Conservation (phyloP, 495 filamentous ascomycete genomes). For the Hyaloscypha hepaticicola region DNA sequence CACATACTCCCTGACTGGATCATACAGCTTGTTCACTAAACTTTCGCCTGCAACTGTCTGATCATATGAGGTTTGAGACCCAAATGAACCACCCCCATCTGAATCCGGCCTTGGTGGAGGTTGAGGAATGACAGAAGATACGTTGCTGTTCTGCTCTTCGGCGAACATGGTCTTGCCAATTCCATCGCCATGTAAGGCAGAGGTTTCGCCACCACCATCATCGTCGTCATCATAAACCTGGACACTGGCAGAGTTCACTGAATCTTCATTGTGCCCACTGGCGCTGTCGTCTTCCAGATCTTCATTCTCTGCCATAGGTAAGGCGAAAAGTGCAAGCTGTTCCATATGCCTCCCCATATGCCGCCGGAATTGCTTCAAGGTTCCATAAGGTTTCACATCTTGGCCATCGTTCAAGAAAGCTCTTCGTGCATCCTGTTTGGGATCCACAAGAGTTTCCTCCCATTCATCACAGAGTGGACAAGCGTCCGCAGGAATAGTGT, state of each 20-base stretch:
- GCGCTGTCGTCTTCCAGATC: conserved; percentile 23
- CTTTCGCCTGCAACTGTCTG: conserved; percentile 3
- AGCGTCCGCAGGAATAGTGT: conserved; percentile 9
- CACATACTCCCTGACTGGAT: no score
- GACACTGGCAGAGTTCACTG: neutral
- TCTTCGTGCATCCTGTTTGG: conserved; percentile 13
- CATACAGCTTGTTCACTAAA: conserved; percentile 8
- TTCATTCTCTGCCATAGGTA: conserved; percentile 31
- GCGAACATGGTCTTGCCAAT: no score
- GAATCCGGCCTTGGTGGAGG: neutral
- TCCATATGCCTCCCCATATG: conserved; percentile 41
- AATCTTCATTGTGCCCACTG: neutral
- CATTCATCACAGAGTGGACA: conserved; percentile 30
- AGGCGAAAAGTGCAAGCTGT: conserved; percentile 41
- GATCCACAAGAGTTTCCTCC: conserved; percentile 10
- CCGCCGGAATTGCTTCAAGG: conserved; percentile 33
- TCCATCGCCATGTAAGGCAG: no score
- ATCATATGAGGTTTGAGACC: conserved; percentile 30
- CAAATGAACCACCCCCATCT: conserved; percentile 13
- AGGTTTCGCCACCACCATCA: no score
- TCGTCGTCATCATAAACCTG: neutral
- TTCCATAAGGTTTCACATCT: conserved; percentile 17
- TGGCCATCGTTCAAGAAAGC: conserved; percentile 15
- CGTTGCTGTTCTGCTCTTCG: no score
- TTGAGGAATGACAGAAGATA: no score